Base-by-base conservation (phyloP, 2,329 filamentous ascomycete species). In the Monilinia fructicola region DNA sequence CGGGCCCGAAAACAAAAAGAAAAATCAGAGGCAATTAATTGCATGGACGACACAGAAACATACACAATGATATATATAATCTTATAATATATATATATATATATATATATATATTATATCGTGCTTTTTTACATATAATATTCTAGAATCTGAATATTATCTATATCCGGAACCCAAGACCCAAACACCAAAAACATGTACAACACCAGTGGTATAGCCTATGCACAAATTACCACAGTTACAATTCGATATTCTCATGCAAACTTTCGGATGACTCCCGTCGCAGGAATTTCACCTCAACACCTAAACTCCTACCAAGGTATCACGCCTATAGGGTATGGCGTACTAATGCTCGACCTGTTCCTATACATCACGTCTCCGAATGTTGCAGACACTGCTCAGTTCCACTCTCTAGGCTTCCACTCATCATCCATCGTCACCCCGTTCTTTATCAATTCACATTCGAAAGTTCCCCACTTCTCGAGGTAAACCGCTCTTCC, bases 401-500 rank as follows among this genome's bases (percentile, higher is more conserved):
- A 38, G 14, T 35, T 44, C 46, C 6, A 48, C 14, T 65, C 12
- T 26, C 35, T 31, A 3, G 35, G 26, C 35, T 81, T 76, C 81
- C 81, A 83, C 69, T 80, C 80, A 73, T 83, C 81, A 38, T 77
- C 77, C 26, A 78, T 72, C 68, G 73, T 73, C 58, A 81, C 63
- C 0, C 78, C 78, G 26, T 72, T 77, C 18, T 74, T 75, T 2
- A 66, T 68, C 42, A 80, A 73, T 66, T 81, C 75, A 71, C 81
- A 83, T 54, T 79, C 77, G 11, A 74, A 70, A 68, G 81, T 79
- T 0, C 81, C 81, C 81, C 81, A 83, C 71, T 83, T 83, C 68
- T 79, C 75, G 6, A 67, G 74, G 79, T 12, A 72, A 70, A 81
- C 75, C 67, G 77, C 74, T 23, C 77, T 73, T 0, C 82, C 82